Evolutionary conservation across 176 grass and related monocot genomes (phyloP).

Genomic region (Oryza meridionalis): DNA sequence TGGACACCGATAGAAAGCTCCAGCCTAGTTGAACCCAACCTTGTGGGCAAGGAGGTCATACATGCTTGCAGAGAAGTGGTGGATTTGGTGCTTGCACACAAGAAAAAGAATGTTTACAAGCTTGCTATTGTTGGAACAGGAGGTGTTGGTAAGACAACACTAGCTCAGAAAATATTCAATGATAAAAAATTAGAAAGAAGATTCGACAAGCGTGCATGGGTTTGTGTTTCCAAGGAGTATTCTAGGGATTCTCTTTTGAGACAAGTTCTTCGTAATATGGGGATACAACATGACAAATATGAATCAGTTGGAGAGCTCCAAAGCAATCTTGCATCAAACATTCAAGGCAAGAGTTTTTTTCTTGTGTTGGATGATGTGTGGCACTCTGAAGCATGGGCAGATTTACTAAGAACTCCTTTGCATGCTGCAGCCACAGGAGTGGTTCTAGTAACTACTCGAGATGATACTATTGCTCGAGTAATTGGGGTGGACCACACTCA

Average conservation of each 20-base stretch:
- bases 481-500: conserved; percentile 30
- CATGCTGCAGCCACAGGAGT: conserved; percentile 14
- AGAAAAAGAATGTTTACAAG: not conserved
- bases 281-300: not conserved
- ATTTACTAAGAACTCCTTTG: conserved; percentile 34
- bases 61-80: not conserved
- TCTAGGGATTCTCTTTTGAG: conserved; percentile 7
- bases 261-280: conserved; percentile 8
- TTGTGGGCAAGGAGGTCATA: conserved; percentile 36
- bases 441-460: conserved; percentile 44
- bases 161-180: conserved; percentile 44
- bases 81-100: not conserved
- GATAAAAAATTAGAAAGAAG: not conserved
- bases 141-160: conserved; percentile 45
- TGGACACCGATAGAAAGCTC: not conserved
- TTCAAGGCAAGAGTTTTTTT: conserved; percentile 35
- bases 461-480: conserved; percentile 21
- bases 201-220: conserved; percentile 28
- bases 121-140: conserved; percentile 29
- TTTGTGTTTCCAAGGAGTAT: conserved; percentile 35
- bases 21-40: conserved; percentile 28
- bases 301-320: conserved; percentile 33
- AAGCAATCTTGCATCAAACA: not conserved
- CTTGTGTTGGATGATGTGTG: conserved; percentile 58
- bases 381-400: conserved; percentile 24